Percentiles rank a stretch among this genome's conserved stretches.
These are phyloP conservation scores for Chloris gayana DNA, from an alignment of 176 grass and related monocot genomes.

Conservation along the genomic window DNA sequence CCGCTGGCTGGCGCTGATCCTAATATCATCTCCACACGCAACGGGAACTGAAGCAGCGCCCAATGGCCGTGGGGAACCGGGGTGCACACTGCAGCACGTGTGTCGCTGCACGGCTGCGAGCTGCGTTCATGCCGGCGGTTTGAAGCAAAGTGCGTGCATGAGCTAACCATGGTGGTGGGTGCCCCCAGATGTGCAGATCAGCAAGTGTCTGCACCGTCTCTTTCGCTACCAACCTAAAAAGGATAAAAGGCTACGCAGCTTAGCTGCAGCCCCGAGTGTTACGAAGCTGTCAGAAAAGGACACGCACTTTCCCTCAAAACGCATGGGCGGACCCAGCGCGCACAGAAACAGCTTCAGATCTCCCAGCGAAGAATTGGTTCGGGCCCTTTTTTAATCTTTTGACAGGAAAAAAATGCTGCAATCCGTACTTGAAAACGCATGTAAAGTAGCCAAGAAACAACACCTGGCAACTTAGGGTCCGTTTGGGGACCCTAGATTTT, in stretches of 20 bases:
- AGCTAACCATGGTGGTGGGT: background rate
- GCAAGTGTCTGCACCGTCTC: slow-evolving; percentile 18
- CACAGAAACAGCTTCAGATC: background rate
- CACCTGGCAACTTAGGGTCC: no score
- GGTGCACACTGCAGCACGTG: background rate
- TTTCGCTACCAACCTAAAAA: slow-evolving; percentile 47
- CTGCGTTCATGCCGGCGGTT: slow-evolving; percentile 23
- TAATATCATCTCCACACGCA: background rate
- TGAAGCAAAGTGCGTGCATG: slow-evolving; percentile 39
- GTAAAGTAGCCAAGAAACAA: no score
- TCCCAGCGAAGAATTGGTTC: background rate
- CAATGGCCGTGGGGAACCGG: no score
- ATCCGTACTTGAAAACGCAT: background rate
- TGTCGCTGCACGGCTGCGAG: background rate
- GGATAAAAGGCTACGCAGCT: slow-evolving; percentile 38
- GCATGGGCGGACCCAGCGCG: background rate
- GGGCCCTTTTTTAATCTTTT: no score
- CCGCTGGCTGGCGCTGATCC: background rate
- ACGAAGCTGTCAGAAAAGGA: slow-evolving; percentile 58
- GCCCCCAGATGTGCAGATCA: background rate
- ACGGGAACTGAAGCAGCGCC: background rate
- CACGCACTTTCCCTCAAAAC: slow-evolving; percentile 37
- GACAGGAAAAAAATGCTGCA: background rate
- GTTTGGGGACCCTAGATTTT: no score
- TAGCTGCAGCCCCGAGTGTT: slow-evolving; percentile 43